A percentile compares a stretch with the other conserved stretches of the same genome.
These are phyloP conservation scores for Cryptosporidium parvum DNA, from an alignment of 169 alveolate genomes.

Conservation along the genomic window DNA sequence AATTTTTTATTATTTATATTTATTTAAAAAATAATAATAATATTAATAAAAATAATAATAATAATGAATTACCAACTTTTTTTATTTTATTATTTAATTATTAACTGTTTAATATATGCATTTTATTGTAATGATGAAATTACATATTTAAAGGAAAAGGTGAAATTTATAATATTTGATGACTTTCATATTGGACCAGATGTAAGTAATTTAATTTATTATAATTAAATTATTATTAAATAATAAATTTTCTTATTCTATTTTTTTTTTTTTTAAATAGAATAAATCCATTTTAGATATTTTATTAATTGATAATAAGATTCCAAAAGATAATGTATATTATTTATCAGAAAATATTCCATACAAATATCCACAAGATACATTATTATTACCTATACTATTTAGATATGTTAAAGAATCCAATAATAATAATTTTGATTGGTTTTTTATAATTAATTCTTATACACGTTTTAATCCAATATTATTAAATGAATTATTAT, in stretches of 20 bases:
- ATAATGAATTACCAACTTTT: conserved; percentile 2
- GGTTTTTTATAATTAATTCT: conserved; percentile 62
- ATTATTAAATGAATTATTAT: conserved; percentile 8
- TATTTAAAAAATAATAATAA: neutral
- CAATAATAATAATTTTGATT: conserved; percentile 34
- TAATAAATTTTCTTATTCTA: no score
- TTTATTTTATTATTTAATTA: neutral
- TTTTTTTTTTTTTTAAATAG: neutral
- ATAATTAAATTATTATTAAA: neutral
- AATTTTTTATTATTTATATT: neutral
- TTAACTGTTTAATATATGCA: conserved; percentile 8
- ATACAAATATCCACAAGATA: conserved; percentile 21
- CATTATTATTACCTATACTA: conserved; percentile 49
- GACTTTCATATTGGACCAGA: conserved; percentile 63
- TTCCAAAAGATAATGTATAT: conserved; percentile 41
- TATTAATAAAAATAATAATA: neutral
- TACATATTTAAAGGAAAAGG: conserved; percentile 23
- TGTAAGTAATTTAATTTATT: conserved; percentile 39
- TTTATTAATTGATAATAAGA: conserved; percentile 14
- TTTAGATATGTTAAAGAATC: conserved; percentile 32
- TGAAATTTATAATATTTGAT: conserved; percentile 51
- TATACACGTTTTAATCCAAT: conserved; percentile 50
- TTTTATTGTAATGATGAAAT: conserved; percentile 19
- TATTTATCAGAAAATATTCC: conserved; percentile 14
- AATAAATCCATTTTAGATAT: conserved; percentile 44